Conservation (phyloP, 73 alveolate genomes). For the Blepharisma stoltei region DNA sequence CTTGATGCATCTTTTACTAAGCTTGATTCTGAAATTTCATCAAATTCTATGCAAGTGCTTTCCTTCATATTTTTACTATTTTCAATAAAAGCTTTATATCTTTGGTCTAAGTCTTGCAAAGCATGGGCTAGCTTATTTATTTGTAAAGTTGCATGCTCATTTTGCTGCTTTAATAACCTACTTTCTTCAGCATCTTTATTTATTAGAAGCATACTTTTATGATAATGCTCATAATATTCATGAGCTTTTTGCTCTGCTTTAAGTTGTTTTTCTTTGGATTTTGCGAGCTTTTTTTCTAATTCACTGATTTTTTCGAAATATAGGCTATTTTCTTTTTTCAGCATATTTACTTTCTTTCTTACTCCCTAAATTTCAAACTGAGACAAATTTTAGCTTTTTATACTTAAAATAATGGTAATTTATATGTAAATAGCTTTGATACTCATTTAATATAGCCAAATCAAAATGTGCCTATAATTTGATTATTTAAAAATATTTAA, state of each 20-base stretch:
- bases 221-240: constrained; percentile 7
- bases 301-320: background rate
- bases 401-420: too few relatives aligned
- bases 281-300: background rate
- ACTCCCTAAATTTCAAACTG: too few relatives aligned
- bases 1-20: too few relatives aligned
- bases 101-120: background rate
- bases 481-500: too few relatives aligned
- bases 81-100: background rate
- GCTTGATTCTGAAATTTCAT: background rate
- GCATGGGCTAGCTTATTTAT: background rate
- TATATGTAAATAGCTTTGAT: too few relatives aligned
- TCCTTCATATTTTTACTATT: background rate
- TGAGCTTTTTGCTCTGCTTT: constrained; percentile 11
- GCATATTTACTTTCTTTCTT: too few relatives aligned
- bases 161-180: background rate
- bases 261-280: constrained; percentile 5
- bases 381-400: too few relatives aligned
- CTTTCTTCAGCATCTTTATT: constrained; percentile 19
- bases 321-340: too few relatives aligned
- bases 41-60: background rate
- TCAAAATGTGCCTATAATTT: too few relatives aligned
- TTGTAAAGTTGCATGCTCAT: background rate
- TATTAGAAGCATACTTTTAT: background rate
- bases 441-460: too few relatives aligned